These are phyloP conservation scores for Picea abies DNA, from an alignment of 83 land plant species.

Conservation along the genomic window DNA sequence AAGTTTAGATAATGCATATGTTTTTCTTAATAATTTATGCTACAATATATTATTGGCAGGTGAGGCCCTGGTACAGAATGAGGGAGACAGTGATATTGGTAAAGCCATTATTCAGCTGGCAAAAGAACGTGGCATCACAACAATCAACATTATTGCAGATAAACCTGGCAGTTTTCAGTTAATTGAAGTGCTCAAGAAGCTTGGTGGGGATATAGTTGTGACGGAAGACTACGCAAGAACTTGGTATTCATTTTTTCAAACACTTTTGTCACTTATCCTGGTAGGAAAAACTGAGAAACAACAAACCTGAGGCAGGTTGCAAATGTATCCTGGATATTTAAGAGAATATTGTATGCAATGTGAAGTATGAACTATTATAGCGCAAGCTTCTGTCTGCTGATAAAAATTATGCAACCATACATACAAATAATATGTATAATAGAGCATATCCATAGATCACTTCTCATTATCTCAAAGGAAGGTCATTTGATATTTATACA, in stretches of 20 bases:
- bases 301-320: not conserved
- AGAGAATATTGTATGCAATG: not conserved
- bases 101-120: constrained; percentile 36
- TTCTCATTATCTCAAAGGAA: not conserved
- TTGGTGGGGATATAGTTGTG: constrained; percentile 51
- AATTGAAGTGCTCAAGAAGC: constrained; percentile 41
- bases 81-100: constrained; percentile 48
- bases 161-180: constrained; percentile 31
- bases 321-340: not conserved
- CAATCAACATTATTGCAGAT: constrained; percentile 43
- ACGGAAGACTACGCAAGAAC: constrained; percentile 43
- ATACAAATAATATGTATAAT: not conserved
- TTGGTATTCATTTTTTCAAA: constrained; percentile 28
- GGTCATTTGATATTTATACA: not conserved
- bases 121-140: constrained; percentile 39
- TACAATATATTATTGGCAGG: constrained; percentile 21
- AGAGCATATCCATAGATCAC: not conserved
- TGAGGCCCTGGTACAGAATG: constrained; percentile 45
- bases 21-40: not conserved
- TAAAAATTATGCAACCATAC: not conserved
- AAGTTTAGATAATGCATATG: not conserved
- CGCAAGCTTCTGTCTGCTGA: not conserved
- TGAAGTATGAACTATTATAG: not conserved
- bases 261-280: constrained; percentile 1
- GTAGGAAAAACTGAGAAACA: not conserved